Evolutionary conservation across 805 yeast genomes (phyloP), one percentile per base, ranked within the genome.

Genomic region (Starmera amethionina): DNA sequence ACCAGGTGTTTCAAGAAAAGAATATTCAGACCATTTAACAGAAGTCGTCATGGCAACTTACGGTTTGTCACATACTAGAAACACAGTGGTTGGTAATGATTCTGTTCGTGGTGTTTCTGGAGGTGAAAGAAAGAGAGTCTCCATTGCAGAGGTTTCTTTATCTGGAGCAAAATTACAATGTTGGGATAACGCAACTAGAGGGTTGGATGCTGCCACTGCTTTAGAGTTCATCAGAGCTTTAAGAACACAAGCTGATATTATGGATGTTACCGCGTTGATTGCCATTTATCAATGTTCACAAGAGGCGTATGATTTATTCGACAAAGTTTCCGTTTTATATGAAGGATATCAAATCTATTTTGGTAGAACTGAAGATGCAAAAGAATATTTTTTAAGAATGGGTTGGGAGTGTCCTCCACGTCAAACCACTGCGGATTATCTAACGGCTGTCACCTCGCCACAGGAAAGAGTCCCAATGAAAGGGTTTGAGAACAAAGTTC

Each of bases 41-140:
- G 72, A 68, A 15, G 75, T 75, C 9, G 62, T 60, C 41, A 68
- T 72, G 76, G 77, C 75, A 15, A 70, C 75, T 33, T 72, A 68
- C 48, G 75, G 75, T 40, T 47, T 63, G 34, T 48, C 57, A 8
- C 85, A 80, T 52, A 77, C 83, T 12, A 67, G 70, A 47, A 64
- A 77, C 54, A 79, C 86, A 27, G 67, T 75, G 41, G 85, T 79
- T 37, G 86, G 87, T 54, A 71, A 74, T 48, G 82, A 79, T 46
- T 68, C 70, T 37, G 74, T 78, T 28, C 69, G 84, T 56, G 87
- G 87, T 60, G 77, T 80, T 35, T 78, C 84, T 27, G 87, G 86
- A 56, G 87, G 86, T 63, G 83, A 79, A 60, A 64, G 86, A 50
- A 79, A 79, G 59, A 74, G 86, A 64, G 85, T 79, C 16, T 77